Percentiles rank a stretch among this genome's conserved stretches.
These are phyloP conservation scores for Poterioochromonas sp. DNA, from an alignment of 352 stramenopile genomes.

Conservation along the genomic window DNA sequence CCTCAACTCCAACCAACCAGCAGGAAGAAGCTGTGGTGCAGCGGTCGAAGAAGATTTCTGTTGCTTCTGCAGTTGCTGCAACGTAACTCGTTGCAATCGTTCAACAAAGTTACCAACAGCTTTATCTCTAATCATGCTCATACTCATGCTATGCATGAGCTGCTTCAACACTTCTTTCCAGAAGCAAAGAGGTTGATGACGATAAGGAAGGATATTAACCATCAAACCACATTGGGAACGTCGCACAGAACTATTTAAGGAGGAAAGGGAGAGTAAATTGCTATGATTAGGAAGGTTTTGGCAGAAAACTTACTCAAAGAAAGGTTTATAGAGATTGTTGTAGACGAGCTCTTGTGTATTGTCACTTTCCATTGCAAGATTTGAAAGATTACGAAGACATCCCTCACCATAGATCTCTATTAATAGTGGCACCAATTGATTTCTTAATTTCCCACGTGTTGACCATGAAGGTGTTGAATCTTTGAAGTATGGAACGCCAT, in stretches of 20 bases:
- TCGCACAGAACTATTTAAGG: slow-evolving; percentile 20
- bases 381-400: slow-evolving; percentile 58
- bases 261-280: neutral
- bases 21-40: slow-evolving; percentile 30
- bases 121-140: slow-evolving; percentile 65
- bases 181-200: slow-evolving; percentile 55
- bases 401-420: slow-evolving; percentile 85
- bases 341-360: slow-evolving; percentile 53
- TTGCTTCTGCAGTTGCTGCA: neutral
- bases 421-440: slow-evolving; percentile 81
- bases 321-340: slow-evolving; percentile 51
- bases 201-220: slow-evolving; percentile 50
- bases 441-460: slow-evolving; percentile 87
- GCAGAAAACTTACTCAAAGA: slow-evolving; percentile 46
- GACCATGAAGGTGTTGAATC: slow-evolving; percentile 92
- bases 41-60: neutral
- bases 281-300: slow-evolving; percentile 35
- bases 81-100: slow-evolving; percentile 25
- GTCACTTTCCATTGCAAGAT: slow-evolving; percentile 59
- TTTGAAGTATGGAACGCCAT: slow-evolving; percentile 92
- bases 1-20: neutral
- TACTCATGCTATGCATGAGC: slow-evolving; percentile 54
- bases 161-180: slow-evolving; percentile 62
- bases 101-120: slow-evolving; percentile 49
- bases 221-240: slow-evolving; percentile 43